A percentile compares a stretch with the other conserved stretches of the same genome.
Conservation (phyloP, 352 stramenopile species). For the Detonula confervacea region DNA sequence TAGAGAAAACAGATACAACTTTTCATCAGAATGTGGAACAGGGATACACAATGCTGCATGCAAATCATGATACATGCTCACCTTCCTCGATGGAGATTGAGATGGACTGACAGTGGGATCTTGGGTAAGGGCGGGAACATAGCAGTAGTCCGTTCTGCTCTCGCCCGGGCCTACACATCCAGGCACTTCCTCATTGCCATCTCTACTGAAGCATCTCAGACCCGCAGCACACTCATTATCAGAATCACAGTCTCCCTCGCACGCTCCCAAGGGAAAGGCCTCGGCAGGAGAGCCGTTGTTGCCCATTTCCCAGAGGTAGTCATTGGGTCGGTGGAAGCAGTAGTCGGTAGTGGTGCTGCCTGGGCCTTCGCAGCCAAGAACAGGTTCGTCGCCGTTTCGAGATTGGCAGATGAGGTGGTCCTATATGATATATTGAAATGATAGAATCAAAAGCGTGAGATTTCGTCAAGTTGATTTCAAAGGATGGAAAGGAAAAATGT, state of each 20-base stretch:
- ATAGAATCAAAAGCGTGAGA: too few species aligned
- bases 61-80: background rate
- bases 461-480: too few species aligned
- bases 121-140: background rate
- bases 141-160: background rate
- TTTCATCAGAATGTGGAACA: too few species aligned
- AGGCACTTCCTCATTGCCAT: background rate
- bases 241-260: conserved; percentile 57
- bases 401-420: background rate
- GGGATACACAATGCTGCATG: background rate
- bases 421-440: too few species aligned
- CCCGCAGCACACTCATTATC: conserved; percentile 38
- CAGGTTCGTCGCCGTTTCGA: background rate
- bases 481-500: too few species aligned
- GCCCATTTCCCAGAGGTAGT: background rate
- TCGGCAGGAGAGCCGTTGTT: background rate
- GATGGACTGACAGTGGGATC: background rate
- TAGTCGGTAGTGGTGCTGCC: background rate
- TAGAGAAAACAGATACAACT: background rate
- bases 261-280: conserved; percentile 12
- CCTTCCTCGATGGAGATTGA: background rate
- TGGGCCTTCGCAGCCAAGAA: background rate
- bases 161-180: background rate
- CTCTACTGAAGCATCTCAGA: background rate
- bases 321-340: background rate